Percentiles rank a stretch among this genome's conserved stretches.
Conservation (phyloP, 1,284 basidiomycete genomes). For the Rhodotorula sp. region DNA sequence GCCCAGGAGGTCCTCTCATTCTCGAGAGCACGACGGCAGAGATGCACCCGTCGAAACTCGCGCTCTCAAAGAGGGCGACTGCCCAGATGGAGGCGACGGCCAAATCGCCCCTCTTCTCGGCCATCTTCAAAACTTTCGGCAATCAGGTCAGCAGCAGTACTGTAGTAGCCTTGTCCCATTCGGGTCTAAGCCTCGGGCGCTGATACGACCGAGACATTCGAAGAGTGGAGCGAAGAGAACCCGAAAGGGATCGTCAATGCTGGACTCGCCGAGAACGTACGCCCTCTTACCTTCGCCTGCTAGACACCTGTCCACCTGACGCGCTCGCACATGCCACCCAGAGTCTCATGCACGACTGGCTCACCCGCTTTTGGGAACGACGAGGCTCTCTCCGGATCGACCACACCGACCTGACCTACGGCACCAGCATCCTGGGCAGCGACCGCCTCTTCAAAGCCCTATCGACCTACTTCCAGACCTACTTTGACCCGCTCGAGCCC, state of each 20-base stretch:
- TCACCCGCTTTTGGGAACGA: constrained; percentile 25
- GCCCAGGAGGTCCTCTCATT: no score
- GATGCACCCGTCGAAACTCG: neutral
- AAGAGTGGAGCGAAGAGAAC: constrained; percentile 10
- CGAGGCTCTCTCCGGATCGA: constrained; percentile 15
- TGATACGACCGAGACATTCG: no score
- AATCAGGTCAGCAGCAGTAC: constrained; percentile 1
- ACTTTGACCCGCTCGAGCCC: constrained; percentile 35
- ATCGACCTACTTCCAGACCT: constrained; percentile 18
- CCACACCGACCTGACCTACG: constrained; percentile 28
- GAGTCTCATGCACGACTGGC: constrained; percentile 27
- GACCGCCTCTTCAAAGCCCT: constrained; percentile 35
- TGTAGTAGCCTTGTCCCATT: no score
- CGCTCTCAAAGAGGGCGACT: constrained; percentile 8
- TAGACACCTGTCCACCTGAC: neutral
- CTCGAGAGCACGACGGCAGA: neutral
- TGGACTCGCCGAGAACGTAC: constrained; percentile 36
- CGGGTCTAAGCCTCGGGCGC: no score
- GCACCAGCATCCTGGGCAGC: constrained; percentile 32
- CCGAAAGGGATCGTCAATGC: constrained; percentile 32
- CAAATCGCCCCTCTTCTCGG: constrained; percentile 11
- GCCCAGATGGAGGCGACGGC: neutral
- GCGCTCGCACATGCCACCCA: neutral
- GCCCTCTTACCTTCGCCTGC: neutral
- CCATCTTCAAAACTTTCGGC: constrained; percentile 21